A percentile compares a stretch with the other conserved stretches of the same genome.
phyloP scores from a whole-genome alignment of 2,329 filamentous ascomycete genomes.

The Phialophora verrucosa region DNA sequence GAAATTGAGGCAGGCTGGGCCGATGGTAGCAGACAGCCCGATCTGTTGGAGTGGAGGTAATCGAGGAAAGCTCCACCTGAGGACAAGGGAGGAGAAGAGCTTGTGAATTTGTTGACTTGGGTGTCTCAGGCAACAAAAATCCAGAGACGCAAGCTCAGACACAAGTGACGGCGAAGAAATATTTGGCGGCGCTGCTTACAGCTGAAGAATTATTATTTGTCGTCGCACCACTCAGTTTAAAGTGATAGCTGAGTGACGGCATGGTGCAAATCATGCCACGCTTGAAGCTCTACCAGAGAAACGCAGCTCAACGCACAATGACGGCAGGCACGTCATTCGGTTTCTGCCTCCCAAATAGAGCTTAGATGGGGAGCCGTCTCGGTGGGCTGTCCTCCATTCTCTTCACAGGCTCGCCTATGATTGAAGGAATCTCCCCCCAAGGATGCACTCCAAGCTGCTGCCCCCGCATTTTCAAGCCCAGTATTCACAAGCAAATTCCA shows the following conservation, averaged over 20 bases:
- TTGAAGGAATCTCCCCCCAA: conserved; percentile 13
- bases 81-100: conserved; percentile 17
- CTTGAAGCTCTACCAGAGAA: not conserved
- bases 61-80: conserved; percentile 10
- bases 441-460: conserved; percentile 1
- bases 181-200: not conserved
- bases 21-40: conserved; percentile 27
- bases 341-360: conserved; percentile 17
- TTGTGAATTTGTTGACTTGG: conserved; percentile 19
- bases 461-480: conserved; percentile 20
- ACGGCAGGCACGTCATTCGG: conserved; percentile 19
- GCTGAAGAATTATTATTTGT: conserved; percentile 1
- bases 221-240: not conserved
- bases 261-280: conserved; percentile 9
- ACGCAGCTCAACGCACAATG: conserved; percentile 16
- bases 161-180: not conserved
- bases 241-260: not conserved
- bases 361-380: not conserved
- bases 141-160: not conserved
- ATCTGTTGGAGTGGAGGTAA: conserved; percentile 26
- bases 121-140: conserved; percentile 6
- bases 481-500: conserved; percentile 9
- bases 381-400: conserved; percentile 1
- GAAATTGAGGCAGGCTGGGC: conserved; percentile 36
- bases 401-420: conserved; percentile 8